Conservation (phyloP, 768 basidiomycete genomes). For the Boletus rubropictus region DNA sequence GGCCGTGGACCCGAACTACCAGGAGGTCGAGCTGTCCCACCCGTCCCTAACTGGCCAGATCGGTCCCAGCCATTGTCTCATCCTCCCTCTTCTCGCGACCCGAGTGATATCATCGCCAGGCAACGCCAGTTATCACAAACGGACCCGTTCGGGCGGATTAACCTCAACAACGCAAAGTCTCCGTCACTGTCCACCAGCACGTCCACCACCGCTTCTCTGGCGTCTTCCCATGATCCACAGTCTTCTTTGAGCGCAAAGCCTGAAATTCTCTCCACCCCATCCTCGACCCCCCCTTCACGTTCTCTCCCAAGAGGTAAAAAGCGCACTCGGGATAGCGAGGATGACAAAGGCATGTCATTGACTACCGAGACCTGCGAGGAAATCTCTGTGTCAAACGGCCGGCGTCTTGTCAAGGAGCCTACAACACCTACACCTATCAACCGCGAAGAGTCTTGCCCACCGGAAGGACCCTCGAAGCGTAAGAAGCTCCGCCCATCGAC, state of each 20-base stretch:
- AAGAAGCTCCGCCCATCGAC: conserved; percentile 8
- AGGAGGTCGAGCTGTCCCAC: background rate
- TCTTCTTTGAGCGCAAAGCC: background rate
- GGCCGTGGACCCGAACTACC: conserved; percentile 13
- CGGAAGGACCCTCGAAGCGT: conserved; percentile 8
- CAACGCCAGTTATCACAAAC: conserved; percentile 8
- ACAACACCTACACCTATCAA: background rate
- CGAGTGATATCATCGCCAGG: conserved; percentile 6
- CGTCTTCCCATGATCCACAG: background rate
- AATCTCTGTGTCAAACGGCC: background rate
- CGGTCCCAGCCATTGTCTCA: background rate
- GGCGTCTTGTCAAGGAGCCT: background rate
- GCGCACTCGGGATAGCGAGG: conserved; percentile 11
- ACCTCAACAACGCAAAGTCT: background rate
- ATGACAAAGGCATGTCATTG: background rate
- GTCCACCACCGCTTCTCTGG: background rate
- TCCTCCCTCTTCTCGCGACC: background rate
- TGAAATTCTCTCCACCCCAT: background rate
- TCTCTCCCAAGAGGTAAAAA: conserved; percentile 11
- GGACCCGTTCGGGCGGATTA: conserved; percentile 12
- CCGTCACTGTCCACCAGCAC: background rate
- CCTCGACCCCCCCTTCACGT: conserved; percentile 10
- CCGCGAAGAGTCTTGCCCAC: background rate
- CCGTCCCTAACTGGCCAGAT: conserved; percentile 11
- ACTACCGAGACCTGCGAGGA: background rate